Conservation (phyloP, 202 grass and related monocot genomes). For the Brachypodium distachyon region DNA sequence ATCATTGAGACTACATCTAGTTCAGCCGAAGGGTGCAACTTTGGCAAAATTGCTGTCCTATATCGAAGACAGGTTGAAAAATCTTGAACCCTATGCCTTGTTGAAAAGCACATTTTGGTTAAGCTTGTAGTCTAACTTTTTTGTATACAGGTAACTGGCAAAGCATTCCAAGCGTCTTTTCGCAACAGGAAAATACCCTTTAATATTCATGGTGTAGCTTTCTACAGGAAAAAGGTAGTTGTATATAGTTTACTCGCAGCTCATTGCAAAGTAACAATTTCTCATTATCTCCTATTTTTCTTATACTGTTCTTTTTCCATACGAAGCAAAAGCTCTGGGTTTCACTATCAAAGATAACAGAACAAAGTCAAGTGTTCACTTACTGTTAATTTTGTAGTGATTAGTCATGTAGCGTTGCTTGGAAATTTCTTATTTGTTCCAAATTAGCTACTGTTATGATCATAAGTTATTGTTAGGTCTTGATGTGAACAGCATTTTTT, state of each 20-base stretch:
- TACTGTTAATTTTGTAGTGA: background rate
- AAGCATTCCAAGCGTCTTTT: constrained; percentile 76
- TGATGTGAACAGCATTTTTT: background rate
- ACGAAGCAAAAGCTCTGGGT: no score
- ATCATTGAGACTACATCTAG: constrained; percentile 78
- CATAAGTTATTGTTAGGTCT: background rate
- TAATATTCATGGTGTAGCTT: constrained; percentile 89
- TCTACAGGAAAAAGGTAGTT: constrained; percentile 95
- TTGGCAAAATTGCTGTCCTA: constrained; percentile 74
- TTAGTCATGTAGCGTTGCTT: background rate
- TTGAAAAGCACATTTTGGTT: constrained; percentile 24
- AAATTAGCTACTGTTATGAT: background rate
- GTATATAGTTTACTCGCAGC: background rate
- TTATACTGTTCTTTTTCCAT: no score
- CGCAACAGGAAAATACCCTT: constrained; percentile 98
- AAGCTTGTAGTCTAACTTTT: constrained; percentile 15
- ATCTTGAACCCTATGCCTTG: background rate
- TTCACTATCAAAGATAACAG: no score
- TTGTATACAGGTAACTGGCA: constrained; percentile 70
- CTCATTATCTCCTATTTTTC: constrained; percentile 5
- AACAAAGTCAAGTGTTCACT: no score
- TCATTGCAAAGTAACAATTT: background rate
- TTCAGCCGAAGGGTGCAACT: constrained; percentile 37
- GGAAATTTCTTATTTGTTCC: background rate
- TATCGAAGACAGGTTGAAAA: constrained; percentile 81